Evolutionary conservation across 345 rosid species (phyloP).

Genomic region (Boechera divaricarpa): DNA sequence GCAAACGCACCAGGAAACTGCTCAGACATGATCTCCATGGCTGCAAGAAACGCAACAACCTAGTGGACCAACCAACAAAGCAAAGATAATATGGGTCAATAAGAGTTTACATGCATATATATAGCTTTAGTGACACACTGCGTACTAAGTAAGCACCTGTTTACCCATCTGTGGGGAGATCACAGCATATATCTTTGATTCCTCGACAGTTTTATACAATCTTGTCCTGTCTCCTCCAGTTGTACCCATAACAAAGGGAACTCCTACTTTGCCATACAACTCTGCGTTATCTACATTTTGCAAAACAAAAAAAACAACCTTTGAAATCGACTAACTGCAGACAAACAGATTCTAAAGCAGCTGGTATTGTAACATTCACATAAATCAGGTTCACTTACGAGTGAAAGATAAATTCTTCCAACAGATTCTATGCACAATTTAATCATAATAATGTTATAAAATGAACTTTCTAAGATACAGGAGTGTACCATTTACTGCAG

Average conservation of each 20-base stretch:
- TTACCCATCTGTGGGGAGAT: constrained; percentile 99
- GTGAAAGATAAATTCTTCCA: background rate
- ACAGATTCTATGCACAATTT: background rate
- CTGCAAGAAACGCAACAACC: constrained; percentile 97
- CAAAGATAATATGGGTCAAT: constrained; percentile 26
- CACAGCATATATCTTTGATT: constrained; percentile 75
- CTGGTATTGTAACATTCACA: constrained; percentile 2
- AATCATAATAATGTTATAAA: background rate
- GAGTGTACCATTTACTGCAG: constrained; percentile 77
- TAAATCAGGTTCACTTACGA: background rate
- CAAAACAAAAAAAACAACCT: background rate
- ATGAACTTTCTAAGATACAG: background rate
- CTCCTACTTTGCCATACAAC: constrained; percentile 83
- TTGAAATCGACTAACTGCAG: background rate
- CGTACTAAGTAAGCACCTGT: constrained; percentile 53
- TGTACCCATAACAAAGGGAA: constrained; percentile 95
- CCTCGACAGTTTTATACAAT: constrained; percentile 69
- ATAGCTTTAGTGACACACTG: background rate
- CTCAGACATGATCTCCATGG: constrained; percentile 95
- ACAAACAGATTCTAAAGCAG: constrained; percentile 4
- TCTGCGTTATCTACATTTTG: constrained; percentile 68
- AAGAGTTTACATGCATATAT: background rate
- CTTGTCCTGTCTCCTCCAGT: constrained; percentile 82
- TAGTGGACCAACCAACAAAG: constrained; percentile 40
- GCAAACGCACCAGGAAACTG: constrained; percentile 92